These are phyloP conservation scores for Nakaseomyces nivariensis DNA, from an alignment of 1,139 yeast species.

Conservation along the genomic window DNA sequence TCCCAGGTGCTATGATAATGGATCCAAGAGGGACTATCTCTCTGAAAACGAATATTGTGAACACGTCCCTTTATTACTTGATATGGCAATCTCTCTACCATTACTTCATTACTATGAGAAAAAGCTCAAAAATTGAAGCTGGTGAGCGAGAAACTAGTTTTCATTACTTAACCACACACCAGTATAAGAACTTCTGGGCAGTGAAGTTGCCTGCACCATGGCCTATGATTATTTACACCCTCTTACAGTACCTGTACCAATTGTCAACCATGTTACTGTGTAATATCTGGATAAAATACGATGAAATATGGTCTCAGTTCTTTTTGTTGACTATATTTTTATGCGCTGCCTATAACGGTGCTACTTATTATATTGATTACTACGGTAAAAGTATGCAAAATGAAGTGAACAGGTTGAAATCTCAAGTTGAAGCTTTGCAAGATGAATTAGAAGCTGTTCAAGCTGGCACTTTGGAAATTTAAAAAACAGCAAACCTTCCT, in stretches of 20 bases:
- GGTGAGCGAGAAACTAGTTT: constrained; percentile 79
- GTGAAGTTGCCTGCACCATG: constrained; percentile 79
- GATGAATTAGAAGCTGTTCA: constrained; percentile 13
- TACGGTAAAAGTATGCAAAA: constrained; percentile 80
- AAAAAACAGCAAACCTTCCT: neutral
- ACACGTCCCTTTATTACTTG: constrained; percentile 77
- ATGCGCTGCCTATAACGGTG: constrained; percentile 85
- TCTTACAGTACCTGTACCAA: constrained; percentile 82
- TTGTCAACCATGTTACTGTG: constrained; percentile 81
- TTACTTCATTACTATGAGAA: constrained; percentile 76
- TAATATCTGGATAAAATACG: constrained; percentile 69
- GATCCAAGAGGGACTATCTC: constrained; percentile 40
- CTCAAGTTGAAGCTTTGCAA: constrained; percentile 54
- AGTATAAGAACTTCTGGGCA: constrained; percentile 54
- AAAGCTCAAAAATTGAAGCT: constrained; percentile 69
- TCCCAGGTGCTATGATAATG: constrained; percentile 67
- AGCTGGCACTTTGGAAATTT: neutral
- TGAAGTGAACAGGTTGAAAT: constrained; percentile 62
- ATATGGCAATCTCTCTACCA: constrained; percentile 91
- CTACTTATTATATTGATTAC: constrained; percentile 84
- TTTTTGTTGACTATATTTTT: constrained; percentile 65
- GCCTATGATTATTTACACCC: constrained; percentile 76
- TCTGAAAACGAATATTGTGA: constrained; percentile 57
- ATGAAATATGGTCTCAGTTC: constrained; percentile 51
- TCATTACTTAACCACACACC: constrained; percentile 68